These are phyloP conservation scores for Trypanosoma boissoni DNA, from an alignment of 208 protist genomes.

Conservation along the genomic window DNA sequence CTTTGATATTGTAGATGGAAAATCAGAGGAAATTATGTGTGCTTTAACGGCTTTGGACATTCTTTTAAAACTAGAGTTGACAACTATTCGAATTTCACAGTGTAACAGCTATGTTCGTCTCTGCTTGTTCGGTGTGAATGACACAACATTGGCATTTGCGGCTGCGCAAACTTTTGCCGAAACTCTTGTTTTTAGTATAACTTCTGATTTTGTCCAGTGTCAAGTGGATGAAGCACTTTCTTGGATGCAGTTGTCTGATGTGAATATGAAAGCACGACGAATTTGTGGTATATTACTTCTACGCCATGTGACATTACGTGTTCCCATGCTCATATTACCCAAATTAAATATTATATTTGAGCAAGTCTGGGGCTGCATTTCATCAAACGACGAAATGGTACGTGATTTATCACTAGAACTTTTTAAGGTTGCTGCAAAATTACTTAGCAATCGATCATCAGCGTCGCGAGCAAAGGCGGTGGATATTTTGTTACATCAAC, in stretches of 20 bases:
- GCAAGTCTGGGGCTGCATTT: slow-evolving; percentile 61
- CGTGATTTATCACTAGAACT: slow-evolving; percentile 49
- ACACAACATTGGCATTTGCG: slow-evolving; percentile 38
- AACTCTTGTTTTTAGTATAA: slow-evolving; percentile 55
- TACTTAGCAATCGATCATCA: slow-evolving; percentile 55
- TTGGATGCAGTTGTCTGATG: slow-evolving; percentile 40
- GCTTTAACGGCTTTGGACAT: slow-evolving; percentile 78
- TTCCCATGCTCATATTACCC: slow-evolving; percentile 66
- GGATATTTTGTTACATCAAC: slow-evolving; percentile 52
- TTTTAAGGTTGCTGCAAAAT: slow-evolving; percentile 68
- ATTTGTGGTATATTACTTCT: slow-evolving; percentile 75
- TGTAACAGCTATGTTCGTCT: slow-evolving; percentile 82
- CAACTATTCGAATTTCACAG: slow-evolving; percentile 66
- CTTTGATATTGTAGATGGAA: slow-evolving; percentile 66
- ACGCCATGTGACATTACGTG: slow-evolving; percentile 54
- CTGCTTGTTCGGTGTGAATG: slow-evolving; percentile 55
- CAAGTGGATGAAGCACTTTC: slow-evolving; percentile 64
- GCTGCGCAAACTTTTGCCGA: slow-evolving; percentile 64
- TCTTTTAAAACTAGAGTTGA: slow-evolving; percentile 68
- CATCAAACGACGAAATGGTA: slow-evolving; percentile 46
- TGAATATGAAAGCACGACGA: slow-evolving; percentile 32
- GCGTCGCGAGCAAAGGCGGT: slow-evolving; percentile 42
- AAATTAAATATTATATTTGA: slow-evolving; percentile 67
- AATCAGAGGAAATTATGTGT: slow-evolving; percentile 51
- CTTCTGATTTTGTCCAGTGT: slow-evolving; percentile 64